Evolutionary conservation across 208 protist species (phyloP).

Genomic region (Tetramitus jugosus): DNA sequence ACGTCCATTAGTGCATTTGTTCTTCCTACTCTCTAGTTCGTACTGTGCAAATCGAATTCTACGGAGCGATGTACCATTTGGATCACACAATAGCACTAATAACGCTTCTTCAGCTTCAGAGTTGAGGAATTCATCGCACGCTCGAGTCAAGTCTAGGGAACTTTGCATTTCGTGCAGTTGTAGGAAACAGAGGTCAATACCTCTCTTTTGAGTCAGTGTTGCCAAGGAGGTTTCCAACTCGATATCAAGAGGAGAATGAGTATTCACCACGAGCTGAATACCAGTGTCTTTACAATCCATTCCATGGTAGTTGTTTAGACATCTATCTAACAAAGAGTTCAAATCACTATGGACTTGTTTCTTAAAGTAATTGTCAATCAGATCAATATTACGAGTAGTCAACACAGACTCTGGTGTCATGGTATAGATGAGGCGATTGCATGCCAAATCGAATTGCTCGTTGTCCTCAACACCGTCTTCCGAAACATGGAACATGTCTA

Average conservation of each 20-base stretch:
- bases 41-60: conserved; percentile 21
- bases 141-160: background rate
- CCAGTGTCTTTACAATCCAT: too few relatives aligned
- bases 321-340: background rate
- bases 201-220: background rate
- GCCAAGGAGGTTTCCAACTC: background rate
- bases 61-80: background rate
- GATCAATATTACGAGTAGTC: background rate
- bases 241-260: background rate
- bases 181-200: background rate
- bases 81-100: background rate
- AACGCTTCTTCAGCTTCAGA: background rate
- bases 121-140: background rate
- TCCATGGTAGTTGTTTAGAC: background rate
- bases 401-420: background rate
- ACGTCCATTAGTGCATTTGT: too few relatives aligned
- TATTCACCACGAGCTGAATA: background rate
- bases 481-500: background rate
- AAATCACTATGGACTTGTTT: background rate
- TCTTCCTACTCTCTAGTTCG: background rate
- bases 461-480: background rate
- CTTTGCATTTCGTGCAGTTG: conserved; percentile 12
- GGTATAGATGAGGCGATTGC: background rate
- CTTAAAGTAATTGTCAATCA: background rate
- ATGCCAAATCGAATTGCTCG: too few relatives aligned